phyloP scores from a whole-genome alignment of 2,329 filamentous ascomycete species.

The Alternaria ventricosa region DNA sequence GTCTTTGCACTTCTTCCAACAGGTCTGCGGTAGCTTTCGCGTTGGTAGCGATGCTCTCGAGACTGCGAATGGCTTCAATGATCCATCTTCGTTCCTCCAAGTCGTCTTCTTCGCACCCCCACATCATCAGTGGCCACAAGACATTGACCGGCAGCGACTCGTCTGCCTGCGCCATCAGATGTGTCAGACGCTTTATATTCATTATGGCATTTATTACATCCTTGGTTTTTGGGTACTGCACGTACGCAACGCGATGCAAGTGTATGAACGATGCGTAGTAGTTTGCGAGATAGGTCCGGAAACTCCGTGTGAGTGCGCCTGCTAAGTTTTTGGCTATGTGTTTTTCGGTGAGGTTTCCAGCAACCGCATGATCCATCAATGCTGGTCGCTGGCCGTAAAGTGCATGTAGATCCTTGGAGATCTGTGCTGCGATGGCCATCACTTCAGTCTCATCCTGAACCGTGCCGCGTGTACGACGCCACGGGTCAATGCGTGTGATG shows the following conservation, averaged over 20 bases:
- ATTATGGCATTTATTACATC: conserved; percentile 57
- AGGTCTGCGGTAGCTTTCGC: conserved; percentile 50
- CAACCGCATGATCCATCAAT: conserved; percentile 63
- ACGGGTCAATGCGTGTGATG: conserved; percentile 63
- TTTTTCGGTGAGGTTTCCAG: conserved; percentile 57
- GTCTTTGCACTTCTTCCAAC: conserved; percentile 48
- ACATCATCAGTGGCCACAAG: conserved; percentile 65
- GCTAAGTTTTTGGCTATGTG: conserved; percentile 59
- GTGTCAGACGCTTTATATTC: conserved; percentile 58
- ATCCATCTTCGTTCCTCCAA: conserved; percentile 59
- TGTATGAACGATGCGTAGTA: conserved; percentile 64
- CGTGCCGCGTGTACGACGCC: conserved; percentile 62
- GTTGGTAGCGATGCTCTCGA: conserved; percentile 50
- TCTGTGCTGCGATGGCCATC: conserved; percentile 61
- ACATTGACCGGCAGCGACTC: conserved; percentile 62
- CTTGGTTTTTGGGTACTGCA: conserved; percentile 59
- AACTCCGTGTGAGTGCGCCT: conserved; percentile 59
- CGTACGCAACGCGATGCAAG: conserved; percentile 64
- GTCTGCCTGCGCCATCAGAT: conserved; percentile 54
- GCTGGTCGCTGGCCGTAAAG: conserved; percentile 60
- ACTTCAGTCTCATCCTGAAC: conserved; percentile 66
- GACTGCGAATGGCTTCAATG: conserved; percentile 53
- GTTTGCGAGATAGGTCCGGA: conserved; percentile 63
- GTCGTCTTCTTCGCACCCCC: conserved; percentile 63
- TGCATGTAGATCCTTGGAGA: conserved; percentile 58